Conservation (phyloP, 169 alveolate genomes). For the Plasmodium knowlesi region DNA sequence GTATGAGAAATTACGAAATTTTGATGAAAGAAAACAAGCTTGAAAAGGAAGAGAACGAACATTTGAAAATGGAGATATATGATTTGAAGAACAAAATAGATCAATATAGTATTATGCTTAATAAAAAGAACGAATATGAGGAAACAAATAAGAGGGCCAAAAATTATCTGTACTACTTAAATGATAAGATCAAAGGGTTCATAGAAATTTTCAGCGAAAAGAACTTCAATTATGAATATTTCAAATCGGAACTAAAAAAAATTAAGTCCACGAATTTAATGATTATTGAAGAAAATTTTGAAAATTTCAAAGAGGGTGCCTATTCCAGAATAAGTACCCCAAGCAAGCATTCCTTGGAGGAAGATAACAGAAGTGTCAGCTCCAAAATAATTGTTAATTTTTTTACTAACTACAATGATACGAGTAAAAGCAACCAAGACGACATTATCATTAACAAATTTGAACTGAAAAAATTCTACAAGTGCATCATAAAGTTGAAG, state of each 20-base stretch:
- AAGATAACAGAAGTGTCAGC: constrained; percentile 23
- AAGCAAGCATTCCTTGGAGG: constrained; percentile 17
- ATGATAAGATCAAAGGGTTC: constrained; percentile 67
- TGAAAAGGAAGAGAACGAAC: constrained; percentile 52
- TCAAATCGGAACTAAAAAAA: constrained; percentile 55
- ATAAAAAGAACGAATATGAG: constrained; percentile 12
- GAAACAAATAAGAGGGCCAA: constrained; percentile 32
- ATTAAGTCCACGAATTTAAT: constrained; percentile 53
- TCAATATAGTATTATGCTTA: constrained; percentile 25
- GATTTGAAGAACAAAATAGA: constrained; percentile 43
- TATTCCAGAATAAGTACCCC: background rate
- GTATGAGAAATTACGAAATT: constrained; percentile 2
- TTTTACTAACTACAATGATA: constrained; percentile 8
- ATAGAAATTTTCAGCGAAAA: constrained; percentile 54
- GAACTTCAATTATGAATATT: constrained; percentile 47
- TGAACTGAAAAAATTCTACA: constrained; percentile 44
- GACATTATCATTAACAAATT: constrained; percentile 21
- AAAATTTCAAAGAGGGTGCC: background rate
- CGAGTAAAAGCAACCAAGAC: background rate
- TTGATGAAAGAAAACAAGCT: constrained; percentile 20
- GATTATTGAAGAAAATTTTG: constrained; percentile 58
- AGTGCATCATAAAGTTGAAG: constrained; percentile 33
- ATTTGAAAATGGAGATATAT: constrained; percentile 50
- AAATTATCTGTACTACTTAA: constrained; percentile 57
- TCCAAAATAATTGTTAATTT: constrained; percentile 49